phyloP scores from a whole-genome alignment of 768 basidiomycete species.

The Suillus variegatus region DNA sequence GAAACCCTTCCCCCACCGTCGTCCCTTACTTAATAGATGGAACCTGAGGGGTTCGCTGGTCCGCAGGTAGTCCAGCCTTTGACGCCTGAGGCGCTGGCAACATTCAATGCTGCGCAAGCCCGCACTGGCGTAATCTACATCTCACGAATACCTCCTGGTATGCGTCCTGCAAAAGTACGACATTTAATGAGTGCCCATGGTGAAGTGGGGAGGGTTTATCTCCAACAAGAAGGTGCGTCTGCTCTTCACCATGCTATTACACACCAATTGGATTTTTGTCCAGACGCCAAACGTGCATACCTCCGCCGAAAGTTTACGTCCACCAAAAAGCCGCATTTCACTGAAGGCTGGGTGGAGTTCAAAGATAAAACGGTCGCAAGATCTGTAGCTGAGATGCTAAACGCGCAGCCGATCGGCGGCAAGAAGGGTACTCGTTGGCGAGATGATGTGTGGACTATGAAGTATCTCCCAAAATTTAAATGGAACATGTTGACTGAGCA shows the following conservation, averaged over 20 bases:
- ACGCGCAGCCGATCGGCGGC: conserved; percentile 93
- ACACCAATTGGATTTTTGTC: conserved; percentile 5
- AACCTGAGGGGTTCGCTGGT: conserved; percentile 59
- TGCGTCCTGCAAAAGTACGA: conserved; percentile 95
- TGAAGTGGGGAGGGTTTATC: conserved; percentile 88
- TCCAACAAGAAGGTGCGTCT: conserved; percentile 82
- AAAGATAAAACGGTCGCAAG: conserved; percentile 91
- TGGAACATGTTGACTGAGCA: conserved; percentile 99
- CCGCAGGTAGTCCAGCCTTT: conserved; percentile 72
- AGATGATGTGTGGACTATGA: conserved; percentile 99
- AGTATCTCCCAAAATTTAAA: conserved; percentile 95
- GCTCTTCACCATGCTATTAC: neutral
- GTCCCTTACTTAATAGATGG: conserved; percentile 34
- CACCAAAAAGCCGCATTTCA: conserved; percentile 85
- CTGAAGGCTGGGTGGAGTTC: conserved; percentile 99
- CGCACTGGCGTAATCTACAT: conserved; percentile 90
- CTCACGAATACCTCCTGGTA: conserved; percentile 94
- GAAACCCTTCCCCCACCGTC: no score
- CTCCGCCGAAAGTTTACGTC: conserved; percentile 77
- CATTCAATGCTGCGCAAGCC: conserved; percentile 72
- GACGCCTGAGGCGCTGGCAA: conserved; percentile 72
- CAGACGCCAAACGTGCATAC: conserved; percentile 89
- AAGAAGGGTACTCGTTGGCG: conserved; percentile 90
- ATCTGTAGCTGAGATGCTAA: conserved; percentile 91
- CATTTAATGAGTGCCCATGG: conserved; percentile 91